Evolutionary conservation across 257 asterid species (phyloP).

Genomic region (Solanum microdontum): DNA sequence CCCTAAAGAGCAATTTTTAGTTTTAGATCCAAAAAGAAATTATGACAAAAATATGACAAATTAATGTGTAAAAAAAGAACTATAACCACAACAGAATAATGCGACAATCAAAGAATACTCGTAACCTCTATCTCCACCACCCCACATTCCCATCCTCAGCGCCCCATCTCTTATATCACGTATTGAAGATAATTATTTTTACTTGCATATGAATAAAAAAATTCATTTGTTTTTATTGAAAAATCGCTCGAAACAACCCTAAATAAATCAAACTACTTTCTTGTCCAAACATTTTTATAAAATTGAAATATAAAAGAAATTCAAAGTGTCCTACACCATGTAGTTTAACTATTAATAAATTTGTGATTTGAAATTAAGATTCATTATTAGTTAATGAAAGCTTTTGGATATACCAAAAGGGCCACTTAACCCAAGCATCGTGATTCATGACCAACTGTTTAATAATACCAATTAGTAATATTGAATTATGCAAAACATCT

Average conservation of each 20-base stretch:
- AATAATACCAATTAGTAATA: neutral
- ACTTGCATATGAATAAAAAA: rapidly evolving
- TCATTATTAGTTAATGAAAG: neutral
- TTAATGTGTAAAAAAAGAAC: neutral
- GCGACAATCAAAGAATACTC: neutral
- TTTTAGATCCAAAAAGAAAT: neutral
- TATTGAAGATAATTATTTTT: no score
- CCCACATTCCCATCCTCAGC: neutral
- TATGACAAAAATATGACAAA: neutral
- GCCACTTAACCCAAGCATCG: neutral
- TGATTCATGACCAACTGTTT: neutral
- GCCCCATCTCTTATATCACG: neutral
- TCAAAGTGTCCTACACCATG: neutral
- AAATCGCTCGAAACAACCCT: no score
- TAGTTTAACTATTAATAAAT: neutral
- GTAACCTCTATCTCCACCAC: neutral
- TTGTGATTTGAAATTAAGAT: neutral
- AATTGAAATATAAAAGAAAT: neutral
- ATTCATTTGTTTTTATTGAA: rapidly evolving
- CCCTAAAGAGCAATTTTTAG: neutral
- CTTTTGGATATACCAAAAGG: neutral
- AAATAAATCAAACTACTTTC: neutral
- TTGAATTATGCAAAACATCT: neutral
- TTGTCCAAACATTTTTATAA: neutral
- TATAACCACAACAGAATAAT: neutral